Percentiles rank a stretch among this genome's conserved stretches.
Conservation (phyloP, 2,329 filamentous ascomycete species). For the Trichoderma atroviride region DNA sequence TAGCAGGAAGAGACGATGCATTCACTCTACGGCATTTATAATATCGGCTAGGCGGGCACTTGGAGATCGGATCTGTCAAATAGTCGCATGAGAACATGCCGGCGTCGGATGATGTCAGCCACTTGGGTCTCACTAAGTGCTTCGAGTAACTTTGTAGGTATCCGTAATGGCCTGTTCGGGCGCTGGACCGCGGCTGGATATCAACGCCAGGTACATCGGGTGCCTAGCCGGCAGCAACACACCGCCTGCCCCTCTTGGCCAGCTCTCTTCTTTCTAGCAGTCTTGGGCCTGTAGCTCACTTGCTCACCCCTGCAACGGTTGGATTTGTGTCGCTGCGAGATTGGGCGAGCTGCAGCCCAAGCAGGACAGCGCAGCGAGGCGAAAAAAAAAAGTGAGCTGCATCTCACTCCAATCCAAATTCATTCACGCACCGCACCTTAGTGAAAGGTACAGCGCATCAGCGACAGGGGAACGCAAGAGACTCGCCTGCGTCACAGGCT, state of each 20-base stretch:
- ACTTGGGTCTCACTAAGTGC: background rate
- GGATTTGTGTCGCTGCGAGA: slow-evolving; percentile 24
- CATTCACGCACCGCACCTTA: background rate
- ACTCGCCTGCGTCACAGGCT: background rate
- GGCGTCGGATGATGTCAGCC: slow-evolving; percentile 24
- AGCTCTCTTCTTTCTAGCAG: background rate
- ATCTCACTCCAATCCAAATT: slow-evolving; percentile 7
- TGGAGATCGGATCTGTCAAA: background rate
- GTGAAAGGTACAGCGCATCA: slow-evolving; percentile 5
- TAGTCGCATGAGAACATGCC: slow-evolving; percentile 22
- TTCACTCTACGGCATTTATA: background rate
- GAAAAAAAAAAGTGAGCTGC: slow-evolving; percentile 22
- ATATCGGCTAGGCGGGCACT: background rate
- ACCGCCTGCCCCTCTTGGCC: slow-evolving; percentile 22
- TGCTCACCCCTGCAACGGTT: slow-evolving; percentile 16
- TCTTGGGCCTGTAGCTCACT: slow-evolving; percentile 9
- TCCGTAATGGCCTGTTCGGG: slow-evolving; percentile 1
- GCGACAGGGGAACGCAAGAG: background rate
- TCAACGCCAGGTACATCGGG: background rate
- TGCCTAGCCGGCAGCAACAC: background rate
- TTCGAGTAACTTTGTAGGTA: background rate
- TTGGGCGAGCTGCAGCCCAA: slow-evolving; percentile 23
- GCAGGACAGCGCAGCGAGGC: slow-evolving; percentile 20
- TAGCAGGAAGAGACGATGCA: background rate
- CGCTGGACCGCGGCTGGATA: background rate